Percentiles rank a stretch among this genome's conserved stretches.
Conservation (phyloP, 768 basidiomycete genomes). For the Hygrocybe punicea region DNA sequence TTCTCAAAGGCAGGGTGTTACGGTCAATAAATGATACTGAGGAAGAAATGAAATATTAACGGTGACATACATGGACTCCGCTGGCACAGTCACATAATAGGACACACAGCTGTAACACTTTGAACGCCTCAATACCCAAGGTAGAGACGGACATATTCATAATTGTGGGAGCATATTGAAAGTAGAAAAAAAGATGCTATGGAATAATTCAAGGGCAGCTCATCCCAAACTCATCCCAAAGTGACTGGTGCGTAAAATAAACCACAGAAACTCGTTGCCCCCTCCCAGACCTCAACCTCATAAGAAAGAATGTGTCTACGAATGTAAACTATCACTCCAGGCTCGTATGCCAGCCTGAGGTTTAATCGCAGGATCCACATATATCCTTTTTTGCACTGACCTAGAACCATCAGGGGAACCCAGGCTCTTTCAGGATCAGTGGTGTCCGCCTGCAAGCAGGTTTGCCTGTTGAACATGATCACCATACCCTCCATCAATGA, state of each 20-base stretch:
- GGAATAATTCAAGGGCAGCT: background rate
- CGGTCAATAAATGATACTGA: no score
- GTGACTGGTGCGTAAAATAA: conserved; percentile 18
- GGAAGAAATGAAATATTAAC: no score
- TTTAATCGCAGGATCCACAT: conserved; percentile 9
- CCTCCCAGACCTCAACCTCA: conserved; percentile 18
- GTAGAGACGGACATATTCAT: no score
- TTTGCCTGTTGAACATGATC: conserved; percentile 17
- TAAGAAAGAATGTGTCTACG: conserved; percentile 14
- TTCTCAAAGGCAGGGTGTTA: no score
- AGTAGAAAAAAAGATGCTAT: background rate
- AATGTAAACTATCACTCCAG: conserved; percentile 14
- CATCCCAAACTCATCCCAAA: conserved; percentile 13
- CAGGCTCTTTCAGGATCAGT: conserved; percentile 13
- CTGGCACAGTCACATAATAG: no score
- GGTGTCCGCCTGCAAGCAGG: conserved; percentile 11
- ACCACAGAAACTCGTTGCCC: conserved; percentile 16
- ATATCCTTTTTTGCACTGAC: conserved; percentile 10
- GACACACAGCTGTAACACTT: no score
- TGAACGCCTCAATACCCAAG: no score
- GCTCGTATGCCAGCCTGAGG: conserved; percentile 7
- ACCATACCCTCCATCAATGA: conserved; percentile 14
- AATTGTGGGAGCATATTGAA: no score
- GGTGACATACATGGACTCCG: no score
- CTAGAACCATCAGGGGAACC: conserved; percentile 10